phyloP scores from a whole-genome alignment of 805 yeast species.

The Vanderwaltozyma yarrowii region DNA sequence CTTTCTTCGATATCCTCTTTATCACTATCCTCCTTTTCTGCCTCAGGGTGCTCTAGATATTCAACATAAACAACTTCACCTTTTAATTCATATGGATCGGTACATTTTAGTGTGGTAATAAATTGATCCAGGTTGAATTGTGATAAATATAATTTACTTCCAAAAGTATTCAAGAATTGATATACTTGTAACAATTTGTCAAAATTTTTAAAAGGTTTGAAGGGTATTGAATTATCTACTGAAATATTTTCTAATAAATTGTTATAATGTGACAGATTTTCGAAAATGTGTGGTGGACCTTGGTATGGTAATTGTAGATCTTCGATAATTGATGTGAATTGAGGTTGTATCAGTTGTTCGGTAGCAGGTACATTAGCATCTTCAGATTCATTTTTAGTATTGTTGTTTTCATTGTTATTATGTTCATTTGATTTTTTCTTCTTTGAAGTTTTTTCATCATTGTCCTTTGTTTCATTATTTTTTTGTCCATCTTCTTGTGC shows the following conservation, averaged over 20 bases:
- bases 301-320: conserved; percentile 21
- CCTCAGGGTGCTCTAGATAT: not conserved
- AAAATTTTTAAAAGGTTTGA: conserved; percentile 9
- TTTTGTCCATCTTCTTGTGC: too few species aligned
- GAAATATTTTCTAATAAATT: conserved; percentile 16
- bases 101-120: conserved; percentile 21
- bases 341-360: not conserved
- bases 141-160: conserved; percentile 15
- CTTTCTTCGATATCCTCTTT: conserved; percentile 2
- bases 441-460: conserved; percentile 3
- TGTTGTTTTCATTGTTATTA: not conserved
- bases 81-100: conserved; percentile 20
- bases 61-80: conserved; percentile 20
- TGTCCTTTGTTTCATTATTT: not conserved
- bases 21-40: not conserved
- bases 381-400: conserved; percentile 3
- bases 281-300: conserved; percentile 13
- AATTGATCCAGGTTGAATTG: conserved; percentile 24
- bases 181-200: conserved; percentile 20
- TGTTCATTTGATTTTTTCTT: conserved; percentile 5
- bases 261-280: conserved; percentile 14
- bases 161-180: conserved; percentile 26
- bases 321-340: conserved; percentile 18
- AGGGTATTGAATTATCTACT: not conserved
- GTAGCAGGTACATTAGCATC: not conserved